A percentile compares a stretch with the other conserved stretches of the same genome.
Conservation (phyloP, 2,329 filamentous ascomycete genomes). For the Penicillium sp. region DNA sequence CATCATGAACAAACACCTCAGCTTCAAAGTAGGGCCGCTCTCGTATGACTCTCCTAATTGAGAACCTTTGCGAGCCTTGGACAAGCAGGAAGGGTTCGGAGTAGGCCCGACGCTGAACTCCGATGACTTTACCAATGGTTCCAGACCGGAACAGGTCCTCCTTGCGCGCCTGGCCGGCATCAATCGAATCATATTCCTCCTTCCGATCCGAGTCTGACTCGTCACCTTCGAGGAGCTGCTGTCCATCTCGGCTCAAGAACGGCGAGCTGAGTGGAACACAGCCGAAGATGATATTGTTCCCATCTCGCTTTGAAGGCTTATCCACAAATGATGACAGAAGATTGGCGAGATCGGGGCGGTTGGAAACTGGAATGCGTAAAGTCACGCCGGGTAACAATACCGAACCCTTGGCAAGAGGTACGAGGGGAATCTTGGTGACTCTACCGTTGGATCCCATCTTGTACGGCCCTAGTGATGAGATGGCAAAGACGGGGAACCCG, state of each 20-base stretch:
- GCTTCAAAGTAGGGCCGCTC: slow-evolving; percentile 86
- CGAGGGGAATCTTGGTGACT: slow-evolving; percentile 63
- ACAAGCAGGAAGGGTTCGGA: slow-evolving; percentile 81
- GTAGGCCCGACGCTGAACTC: slow-evolving; percentile 71
- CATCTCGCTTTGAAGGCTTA: slow-evolving; percentile 62
- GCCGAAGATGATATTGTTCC: slow-evolving; percentile 71
- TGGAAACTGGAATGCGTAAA: slow-evolving; percentile 77
- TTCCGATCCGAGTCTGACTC: slow-evolving; percentile 51
- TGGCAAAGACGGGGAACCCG: slow-evolving; percentile 6
- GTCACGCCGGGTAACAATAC: slow-evolving; percentile 85
- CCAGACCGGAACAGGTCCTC: slow-evolving; percentile 80
- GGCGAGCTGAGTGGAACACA: slow-evolving; percentile 83
- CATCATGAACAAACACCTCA: slow-evolving; percentile 68
- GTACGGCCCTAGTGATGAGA: slow-evolving; percentile 8
- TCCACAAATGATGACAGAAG: slow-evolving; percentile 84
- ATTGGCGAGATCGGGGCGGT: slow-evolving; percentile 83
- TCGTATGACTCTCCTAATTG: slow-evolving; percentile 69
- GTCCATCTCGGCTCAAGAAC: slow-evolving; percentile 69
- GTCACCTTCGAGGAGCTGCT: slow-evolving; percentile 68
- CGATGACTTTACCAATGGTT: slow-evolving; percentile 74
- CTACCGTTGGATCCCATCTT: slow-evolving; percentile 41
- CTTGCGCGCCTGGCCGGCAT: slow-evolving; percentile 61
- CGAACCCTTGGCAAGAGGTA: slow-evolving; percentile 75
- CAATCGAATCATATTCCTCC: slow-evolving; percentile 50
- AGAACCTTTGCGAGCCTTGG: slow-evolving; percentile 77